A percentile compares a stretch with the other conserved stretches of the same genome.
Conservation (phyloP, 225 moss, liverwort and hornwort genomes). For the Straminergon stramineum region DNA sequence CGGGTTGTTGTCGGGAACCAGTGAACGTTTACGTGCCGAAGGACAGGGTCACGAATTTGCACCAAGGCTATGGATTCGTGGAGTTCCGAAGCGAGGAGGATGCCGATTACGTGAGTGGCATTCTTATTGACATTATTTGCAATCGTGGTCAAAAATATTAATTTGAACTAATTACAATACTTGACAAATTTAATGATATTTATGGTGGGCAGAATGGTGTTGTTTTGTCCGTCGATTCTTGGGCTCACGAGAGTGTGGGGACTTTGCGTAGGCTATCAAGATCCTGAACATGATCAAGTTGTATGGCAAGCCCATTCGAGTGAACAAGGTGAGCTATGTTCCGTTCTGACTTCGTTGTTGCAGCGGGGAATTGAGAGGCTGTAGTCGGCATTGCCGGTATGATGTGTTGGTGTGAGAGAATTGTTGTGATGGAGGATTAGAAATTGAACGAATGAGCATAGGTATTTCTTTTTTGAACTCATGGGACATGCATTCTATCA, state of each 20-base stretch:
- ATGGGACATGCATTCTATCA: background rate
- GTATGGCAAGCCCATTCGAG: constrained; percentile 94
- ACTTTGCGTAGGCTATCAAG: constrained; percentile 28
- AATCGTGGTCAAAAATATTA: too few relatives aligned
- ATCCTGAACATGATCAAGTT: constrained; percentile 99
- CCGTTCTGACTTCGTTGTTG: background rate
- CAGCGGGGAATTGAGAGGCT: background rate
- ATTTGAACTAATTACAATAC: too few relatives aligned
- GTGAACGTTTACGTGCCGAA: constrained; percentile 98
- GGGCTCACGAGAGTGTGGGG: background rate
- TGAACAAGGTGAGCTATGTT: constrained; percentile 68
- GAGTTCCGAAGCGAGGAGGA: constrained; percentile 99
- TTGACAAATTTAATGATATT: too few relatives aligned
- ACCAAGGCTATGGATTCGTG: constrained; percentile 99
- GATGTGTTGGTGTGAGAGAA: background rate
- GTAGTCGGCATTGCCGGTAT: background rate
- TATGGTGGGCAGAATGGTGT: background rate
- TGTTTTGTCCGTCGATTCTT: background rate
- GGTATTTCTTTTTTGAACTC: background rate
- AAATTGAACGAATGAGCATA: background rate
- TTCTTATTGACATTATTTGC: too few relatives aligned
- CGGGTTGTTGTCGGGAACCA: constrained; percentile 14
- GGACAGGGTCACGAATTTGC: constrained; percentile 97
- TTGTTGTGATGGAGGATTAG: background rate
- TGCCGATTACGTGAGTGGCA: constrained; percentile 78